Conservation (phyloP, 2,329 filamentous ascomycete species). For the Diaporthe amygdali region DNA sequence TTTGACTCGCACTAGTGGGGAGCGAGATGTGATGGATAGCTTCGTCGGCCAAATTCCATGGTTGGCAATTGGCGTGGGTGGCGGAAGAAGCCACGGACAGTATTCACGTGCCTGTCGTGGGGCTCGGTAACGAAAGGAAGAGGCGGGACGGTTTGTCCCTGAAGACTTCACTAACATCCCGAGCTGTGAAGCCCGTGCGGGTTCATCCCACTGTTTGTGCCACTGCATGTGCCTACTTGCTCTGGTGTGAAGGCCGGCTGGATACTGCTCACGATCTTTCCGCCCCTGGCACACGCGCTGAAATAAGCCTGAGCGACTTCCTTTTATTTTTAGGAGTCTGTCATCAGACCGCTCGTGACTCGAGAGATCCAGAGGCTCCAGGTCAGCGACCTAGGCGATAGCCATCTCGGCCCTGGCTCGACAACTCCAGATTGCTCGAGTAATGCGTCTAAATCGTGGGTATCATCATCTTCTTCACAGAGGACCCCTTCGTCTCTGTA, state of each 20-base stretch:
- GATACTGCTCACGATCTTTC: not conserved
- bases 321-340: not conserved
- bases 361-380: not conserved
- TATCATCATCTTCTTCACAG: slow-evolving; percentile 2
- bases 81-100: not conserved
- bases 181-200: not conserved
- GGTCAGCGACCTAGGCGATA: not conserved
- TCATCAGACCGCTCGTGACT: not conserved
- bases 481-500: not conserved
- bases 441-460: not conserved
- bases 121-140: not conserved
- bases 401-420: not conserved
- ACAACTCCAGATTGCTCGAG: not conserved
- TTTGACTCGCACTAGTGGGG: not conserved
- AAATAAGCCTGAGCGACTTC: not conserved
- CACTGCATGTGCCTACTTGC: not conserved
- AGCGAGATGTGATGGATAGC: not conserved
- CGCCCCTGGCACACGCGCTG: not conserved
- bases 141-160: not conserved
- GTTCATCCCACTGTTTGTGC: no score
- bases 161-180: not conserved
- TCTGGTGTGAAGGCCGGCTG: not conserved
- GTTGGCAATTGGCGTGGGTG: not conserved
- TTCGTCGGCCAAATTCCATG: not conserved
- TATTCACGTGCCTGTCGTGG: not conserved